Base-by-base conservation (phyloP, 768 basidiomycete species). In the Boletus vinaceobasis region DNA sequence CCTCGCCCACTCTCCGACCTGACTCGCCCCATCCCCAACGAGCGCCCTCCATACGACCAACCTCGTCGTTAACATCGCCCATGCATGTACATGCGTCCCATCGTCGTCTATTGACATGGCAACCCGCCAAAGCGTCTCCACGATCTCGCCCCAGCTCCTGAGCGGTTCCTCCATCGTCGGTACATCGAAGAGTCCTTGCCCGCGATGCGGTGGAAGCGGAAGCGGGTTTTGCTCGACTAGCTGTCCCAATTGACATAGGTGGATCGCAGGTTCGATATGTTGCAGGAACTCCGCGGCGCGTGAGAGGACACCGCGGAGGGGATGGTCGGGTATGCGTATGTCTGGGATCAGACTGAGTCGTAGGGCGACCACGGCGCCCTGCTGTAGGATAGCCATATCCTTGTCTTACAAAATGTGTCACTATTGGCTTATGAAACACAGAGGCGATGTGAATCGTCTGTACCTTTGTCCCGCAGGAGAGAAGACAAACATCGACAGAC, bases 1-100 rank as follows among this genome's bases (percentile, higher is more conserved):
- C 40, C 85, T 72, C n/a, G 74, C 79, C 85, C 85, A 88, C 57
- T 86, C 83, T 6, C 79, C 79, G 1, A 76, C 63, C 23, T 51
- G 54, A 46, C 67, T 71, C 4, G 61, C 67, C 21, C 74, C 71
- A 7, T 61, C 64, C 4, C 80, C 81, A 3, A 67, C 71, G 10
- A 80, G 55, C 1, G 48, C 48, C 15, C 36, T 48, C 48, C 48
- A 48, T 7, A 48, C 48, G 26, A 48, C 23, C 36, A 48, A 48
- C 26, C 35, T 37, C 15, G 4, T 26, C 36, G 36, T 37, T 26
- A 37, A 48, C 26, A 37, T 29, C 17, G 7, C 35, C 48, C 36
- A 37, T 14, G 3, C 26, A 27, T n/a, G 33, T n/a, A 6, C 15
- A 2, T 14, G 7, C 13, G 7, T 36, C 17, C 36, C 36, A 23